Evolutionary conservation across 495 filamentous ascomycete species (phyloP).

Genomic region (Trichoderma parareesei): DNA sequence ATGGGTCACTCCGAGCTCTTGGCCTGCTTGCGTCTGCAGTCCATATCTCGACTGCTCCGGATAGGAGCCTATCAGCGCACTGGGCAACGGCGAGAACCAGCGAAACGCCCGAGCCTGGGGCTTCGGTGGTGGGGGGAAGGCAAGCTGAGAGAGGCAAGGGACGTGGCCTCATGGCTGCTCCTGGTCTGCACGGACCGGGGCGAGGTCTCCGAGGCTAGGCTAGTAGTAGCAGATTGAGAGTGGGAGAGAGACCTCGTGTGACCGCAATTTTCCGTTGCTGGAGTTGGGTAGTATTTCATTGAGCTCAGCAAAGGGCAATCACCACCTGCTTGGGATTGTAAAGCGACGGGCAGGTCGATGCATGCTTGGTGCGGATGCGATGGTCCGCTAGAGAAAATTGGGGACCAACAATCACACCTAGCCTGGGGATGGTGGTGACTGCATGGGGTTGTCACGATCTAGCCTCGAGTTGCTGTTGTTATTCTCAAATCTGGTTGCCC

Average conservation of each 20-base stretch:
- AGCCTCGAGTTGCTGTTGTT: too few relatives aligned
- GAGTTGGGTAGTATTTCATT: background rate
- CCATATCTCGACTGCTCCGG: background rate
- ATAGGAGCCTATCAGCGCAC: background rate
- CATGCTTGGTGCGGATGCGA: too few relatives aligned
- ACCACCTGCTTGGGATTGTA: background rate
- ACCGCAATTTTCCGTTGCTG: background rate
- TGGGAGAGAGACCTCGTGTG: background rate
- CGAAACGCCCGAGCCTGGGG: background rate
- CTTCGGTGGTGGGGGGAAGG: background rate
- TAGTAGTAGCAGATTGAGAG: background rate
- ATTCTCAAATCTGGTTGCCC: too few relatives aligned
- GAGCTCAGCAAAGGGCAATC: background rate
- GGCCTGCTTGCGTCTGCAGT: too few relatives aligned
- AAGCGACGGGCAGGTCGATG: background rate
- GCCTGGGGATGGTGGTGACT: too few relatives aligned
- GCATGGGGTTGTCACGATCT: too few relatives aligned
- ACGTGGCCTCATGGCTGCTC: background rate
- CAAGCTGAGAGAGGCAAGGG: slow-evolving; percentile 1
- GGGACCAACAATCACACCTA: too few relatives aligned
- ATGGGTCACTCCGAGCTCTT: background rate
- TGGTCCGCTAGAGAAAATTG: too few relatives aligned
- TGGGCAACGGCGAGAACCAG: background rate
- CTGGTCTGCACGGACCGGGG: background rate
- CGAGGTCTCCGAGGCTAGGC: background rate